Conservation (phyloP, 192 early-diverging fungal species). For the Linnemannia schmuckeri region DNA sequence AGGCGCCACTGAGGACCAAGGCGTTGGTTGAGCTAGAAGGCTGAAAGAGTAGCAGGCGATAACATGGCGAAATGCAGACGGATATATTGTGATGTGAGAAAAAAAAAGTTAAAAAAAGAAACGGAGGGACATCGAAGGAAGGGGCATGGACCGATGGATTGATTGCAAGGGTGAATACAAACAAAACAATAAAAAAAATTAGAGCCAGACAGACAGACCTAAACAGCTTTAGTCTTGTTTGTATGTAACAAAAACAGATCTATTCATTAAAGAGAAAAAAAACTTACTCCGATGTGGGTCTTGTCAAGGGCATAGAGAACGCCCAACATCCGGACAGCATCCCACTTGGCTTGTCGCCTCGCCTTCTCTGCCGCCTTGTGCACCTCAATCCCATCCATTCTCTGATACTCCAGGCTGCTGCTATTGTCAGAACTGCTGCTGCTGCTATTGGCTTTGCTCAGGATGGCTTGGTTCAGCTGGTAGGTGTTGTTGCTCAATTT, state of each 20-base stretch:
- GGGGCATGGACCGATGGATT: not conserved
- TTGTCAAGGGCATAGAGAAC: conserved; percentile 53
- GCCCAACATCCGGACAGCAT: conserved; percentile 53
- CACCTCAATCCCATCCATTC: conserved; percentile 15
- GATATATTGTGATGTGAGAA: not conserved
- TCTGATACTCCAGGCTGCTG: conserved; percentile 7
- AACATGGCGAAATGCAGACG: not conserved
- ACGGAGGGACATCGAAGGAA: not conserved
- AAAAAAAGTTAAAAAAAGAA: not conserved
- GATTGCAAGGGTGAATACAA: not conserved
- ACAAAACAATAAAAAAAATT: not conserved
- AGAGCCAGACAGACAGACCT: not conserved
- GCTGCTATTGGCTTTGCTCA: not conserved
- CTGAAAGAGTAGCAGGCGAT: not conserved
- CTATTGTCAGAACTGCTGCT: not conserved
- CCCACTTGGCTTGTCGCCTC: conserved; percentile 41
- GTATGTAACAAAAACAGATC: not conserved
- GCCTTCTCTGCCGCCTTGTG: conserved; percentile 34
- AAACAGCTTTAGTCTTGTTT: not conserved
- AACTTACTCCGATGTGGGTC: conserved; percentile 49
- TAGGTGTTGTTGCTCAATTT: conserved; percentile 12
- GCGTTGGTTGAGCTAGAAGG: conserved; percentile 51
- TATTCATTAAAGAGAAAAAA: not conserved
- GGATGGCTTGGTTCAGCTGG: conserved; percentile 11
- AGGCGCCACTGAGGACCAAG: conserved; percentile 43